Base-by-base conservation (phyloP, 108 stramenopile genomes). In the Fistulifera solaris region DNA sequence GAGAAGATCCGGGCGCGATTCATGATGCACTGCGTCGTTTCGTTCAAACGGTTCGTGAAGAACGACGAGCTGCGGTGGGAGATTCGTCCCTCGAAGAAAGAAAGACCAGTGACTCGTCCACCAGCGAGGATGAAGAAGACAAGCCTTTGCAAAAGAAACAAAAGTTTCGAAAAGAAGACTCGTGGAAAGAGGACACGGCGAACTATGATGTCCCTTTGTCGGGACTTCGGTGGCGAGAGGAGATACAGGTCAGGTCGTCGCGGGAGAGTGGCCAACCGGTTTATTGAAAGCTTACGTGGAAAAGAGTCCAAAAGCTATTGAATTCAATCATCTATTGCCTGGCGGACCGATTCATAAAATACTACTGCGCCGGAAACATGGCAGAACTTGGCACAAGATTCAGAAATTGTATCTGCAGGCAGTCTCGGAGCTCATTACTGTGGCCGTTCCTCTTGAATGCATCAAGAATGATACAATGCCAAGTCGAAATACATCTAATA, bases 191-290 rank as follows among this genome's bases (percentile, higher is more conserved):
- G 48, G 89, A 91, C 56, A 67, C 78, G 8, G 80, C 66, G 15
- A 46, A 66, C 17, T 91, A 87, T 54, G 69, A 80, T 45, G 85
- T 87, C 24, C 89, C 85, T 91, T 91, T 63, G 81, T 91, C 0
- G 89, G 89, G 0, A 91, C 89, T 12, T 82, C 85, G 10, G 72
- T 85, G 14, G 60, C 79, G 38, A 71, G 66, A 53, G 80, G 84
- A 7, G 72, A 74, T n/a, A 52, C 56, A 23, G 77, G 71, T 6
- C 31, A 45, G 23, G 70, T 74, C 1, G 67, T 67, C 22, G 43
- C 38, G 12, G 69, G 70, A 35, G 27, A 57, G 38, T 91, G 89
- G 89, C 89, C 89, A 11, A 81, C 77, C 10, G 89, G 89, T 18
- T 71, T 91, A 43, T 53, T 91, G 44, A 68, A 80, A 58, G 76